These are phyloP conservation scores for Grigorovia transvaalensis DNA, from an alignment of 805 yeast genomes.

Conservation along the genomic window DNA sequence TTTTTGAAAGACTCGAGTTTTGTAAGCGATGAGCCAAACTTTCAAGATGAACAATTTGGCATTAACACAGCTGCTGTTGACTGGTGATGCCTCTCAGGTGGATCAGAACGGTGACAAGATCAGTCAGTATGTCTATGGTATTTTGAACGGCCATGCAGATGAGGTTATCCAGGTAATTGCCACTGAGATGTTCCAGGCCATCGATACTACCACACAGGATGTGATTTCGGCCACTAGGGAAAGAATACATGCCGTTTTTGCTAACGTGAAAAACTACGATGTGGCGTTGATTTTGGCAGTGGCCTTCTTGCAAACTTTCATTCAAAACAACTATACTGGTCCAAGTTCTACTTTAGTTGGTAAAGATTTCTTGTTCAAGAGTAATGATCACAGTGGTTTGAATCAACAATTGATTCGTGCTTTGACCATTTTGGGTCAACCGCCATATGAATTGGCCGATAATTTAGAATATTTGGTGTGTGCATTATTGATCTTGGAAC, in stretches of 20 bases:
- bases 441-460: conserved; percentile 52
- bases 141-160: conserved; percentile 18
- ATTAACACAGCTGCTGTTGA: not conserved
- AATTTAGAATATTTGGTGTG: conserved; percentile 38
- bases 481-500: conserved; percentile 37
- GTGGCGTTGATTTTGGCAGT: conserved; percentile 35
- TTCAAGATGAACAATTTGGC: not conserved
- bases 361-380: conserved; percentile 20
- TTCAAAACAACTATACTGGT: conserved; percentile 76
- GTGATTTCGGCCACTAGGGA: not conserved
- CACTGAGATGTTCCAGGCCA: not conserved
- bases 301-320: conserved; percentile 53
- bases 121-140: not conserved
- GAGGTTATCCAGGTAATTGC: conserved; percentile 8
- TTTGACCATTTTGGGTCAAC: conserved; percentile 54
- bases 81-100: not conserved
- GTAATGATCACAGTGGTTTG: not conserved
- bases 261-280: not conserved
- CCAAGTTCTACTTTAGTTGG: conserved; percentile 44
- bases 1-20: not conserved
- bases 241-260: not conserved
- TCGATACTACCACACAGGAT: not conserved
- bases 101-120: not conserved
- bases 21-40: not conserved
- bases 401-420: conserved; percentile 25